These are phyloP conservation scores for Colletotrichum zoysiae DNA, from an alignment of 2,329 filamentous ascomycete species.

Conservation along the genomic window DNA sequence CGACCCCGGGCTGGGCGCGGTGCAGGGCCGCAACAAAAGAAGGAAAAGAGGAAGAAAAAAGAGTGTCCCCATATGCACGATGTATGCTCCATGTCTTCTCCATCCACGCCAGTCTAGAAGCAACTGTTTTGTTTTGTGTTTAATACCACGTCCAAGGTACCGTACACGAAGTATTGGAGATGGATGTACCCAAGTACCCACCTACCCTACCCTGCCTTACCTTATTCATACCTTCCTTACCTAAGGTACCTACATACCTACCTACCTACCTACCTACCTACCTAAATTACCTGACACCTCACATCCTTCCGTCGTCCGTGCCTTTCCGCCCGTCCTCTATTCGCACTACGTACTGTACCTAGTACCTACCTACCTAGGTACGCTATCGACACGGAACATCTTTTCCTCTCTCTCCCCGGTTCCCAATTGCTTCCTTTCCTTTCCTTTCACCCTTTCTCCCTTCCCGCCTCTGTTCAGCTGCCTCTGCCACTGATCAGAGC, in stretches of 20 bases:
- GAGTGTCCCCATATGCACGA: neutral
- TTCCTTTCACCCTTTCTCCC: neutral
- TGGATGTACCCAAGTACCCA: no score
- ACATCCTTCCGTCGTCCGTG: slow-evolving; percentile 15
- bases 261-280: no score
- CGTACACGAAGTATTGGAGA: no score
- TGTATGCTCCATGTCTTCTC: neutral
- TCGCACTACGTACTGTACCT: no score
- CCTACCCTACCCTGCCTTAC: no score
- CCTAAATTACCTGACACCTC: slow-evolving; percentile 31
- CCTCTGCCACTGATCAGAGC: slow-evolving; percentile 27
- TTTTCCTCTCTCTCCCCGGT: neutral
- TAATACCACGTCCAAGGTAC: no score
- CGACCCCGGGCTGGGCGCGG: neutral
- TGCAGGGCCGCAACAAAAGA: neutral
- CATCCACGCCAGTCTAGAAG: slow-evolving; percentile 28
- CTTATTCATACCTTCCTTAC: no score
- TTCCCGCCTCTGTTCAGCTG: slow-evolving; percentile 26
- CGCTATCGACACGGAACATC: neutral
- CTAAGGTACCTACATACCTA: no score
- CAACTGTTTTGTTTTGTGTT: slow-evolving; percentile 18
- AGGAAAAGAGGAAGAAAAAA: neutral
- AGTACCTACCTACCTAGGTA: no score
- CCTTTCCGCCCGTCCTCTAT: neutral
- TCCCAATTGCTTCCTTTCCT: slow-evolving; percentile 9